A percentile compares a stretch with the other conserved stretches of the same genome.
Evolutionary conservation across 2,329 filamentous ascomycete genomes (phyloP).

Genomic region (Mycogone perniciosa): DNA sequence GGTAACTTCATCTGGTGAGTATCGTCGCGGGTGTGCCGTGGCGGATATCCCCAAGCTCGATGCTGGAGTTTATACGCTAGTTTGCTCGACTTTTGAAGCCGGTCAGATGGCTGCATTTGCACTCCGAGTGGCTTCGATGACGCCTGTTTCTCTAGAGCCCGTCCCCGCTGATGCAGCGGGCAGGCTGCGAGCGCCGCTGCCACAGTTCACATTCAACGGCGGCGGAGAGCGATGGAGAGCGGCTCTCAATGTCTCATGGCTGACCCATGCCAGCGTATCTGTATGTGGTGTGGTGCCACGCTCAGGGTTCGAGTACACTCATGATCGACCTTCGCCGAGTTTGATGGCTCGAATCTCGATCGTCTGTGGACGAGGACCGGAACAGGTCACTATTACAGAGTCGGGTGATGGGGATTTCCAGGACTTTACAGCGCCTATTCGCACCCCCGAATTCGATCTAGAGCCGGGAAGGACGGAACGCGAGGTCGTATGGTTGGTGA

Average conservation of each 20-base stretch:
- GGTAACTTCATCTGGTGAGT: conserved; percentile 78
- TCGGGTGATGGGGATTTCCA: conserved; percentile 70
- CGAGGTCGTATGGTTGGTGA: conserved; percentile 68
- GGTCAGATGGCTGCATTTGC: conserved; percentile 70
- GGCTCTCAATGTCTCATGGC: conserved; percentile 33
- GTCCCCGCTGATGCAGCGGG: conserved; percentile 72
- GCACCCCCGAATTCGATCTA: conserved; percentile 69
- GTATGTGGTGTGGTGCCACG: conserved; percentile 25
- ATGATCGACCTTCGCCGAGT: conserved; percentile 36
- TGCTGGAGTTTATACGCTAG: conserved; percentile 73
- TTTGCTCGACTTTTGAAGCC: conserved; percentile 85
- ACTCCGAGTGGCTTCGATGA: conserved; percentile 64
- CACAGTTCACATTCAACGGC: conserved; percentile 46
- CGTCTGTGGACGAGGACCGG: conserved; percentile 65
- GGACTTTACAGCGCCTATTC: conserved; percentile 59
- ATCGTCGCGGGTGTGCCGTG: conserved; percentile 71
- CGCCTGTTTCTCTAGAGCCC: conserved; percentile 48
- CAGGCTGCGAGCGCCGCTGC: conserved; percentile 55
- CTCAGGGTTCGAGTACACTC: conserved; percentile 15
- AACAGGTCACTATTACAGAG: conserved; percentile 56
- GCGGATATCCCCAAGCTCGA: conserved; percentile 57
- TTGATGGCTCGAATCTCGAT: conserved; percentile 61
- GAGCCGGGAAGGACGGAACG: conserved; percentile 51
- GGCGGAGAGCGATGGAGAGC: conserved; percentile 35
- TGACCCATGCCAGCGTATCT: conserved; percentile 50